Evolutionary conservation across 192 early-diverging fungal species (phyloP).

Genomic region (Dimargaris verticillata): DNA sequence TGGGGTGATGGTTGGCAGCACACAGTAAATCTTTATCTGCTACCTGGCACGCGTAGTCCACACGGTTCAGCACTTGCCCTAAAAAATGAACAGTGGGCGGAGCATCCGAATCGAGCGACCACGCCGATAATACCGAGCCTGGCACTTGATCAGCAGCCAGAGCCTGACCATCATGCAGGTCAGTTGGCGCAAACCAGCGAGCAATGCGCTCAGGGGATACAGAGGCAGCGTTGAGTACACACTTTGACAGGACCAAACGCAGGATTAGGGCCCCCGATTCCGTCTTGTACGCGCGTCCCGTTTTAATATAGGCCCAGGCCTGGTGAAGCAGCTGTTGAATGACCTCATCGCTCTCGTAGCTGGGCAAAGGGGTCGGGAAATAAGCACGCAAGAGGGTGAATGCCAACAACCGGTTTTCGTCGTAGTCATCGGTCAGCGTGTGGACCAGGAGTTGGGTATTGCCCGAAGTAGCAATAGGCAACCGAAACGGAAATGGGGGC

Average conservation of each 20-base stretch:
- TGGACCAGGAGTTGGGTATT: slow-evolving; percentile 39
- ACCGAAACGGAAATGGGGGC: slow-evolving; percentile 36
- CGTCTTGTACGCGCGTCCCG: slow-evolving; percentile 59
- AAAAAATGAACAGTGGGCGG: background rate
- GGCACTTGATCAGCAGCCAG: background rate
- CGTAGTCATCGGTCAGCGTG: slow-evolving; percentile 49
- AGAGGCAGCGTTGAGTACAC: slow-evolving; percentile 26
- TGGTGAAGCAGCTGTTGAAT: slow-evolving; percentile 38
- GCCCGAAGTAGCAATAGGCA: slow-evolving; percentile 26
- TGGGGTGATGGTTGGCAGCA: slow-evolving; percentile 28
- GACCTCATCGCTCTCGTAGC: slow-evolving; percentile 25
- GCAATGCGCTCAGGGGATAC: background rate
- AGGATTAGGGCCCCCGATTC: slow-evolving; percentile 69
- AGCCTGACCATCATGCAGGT: background rate
- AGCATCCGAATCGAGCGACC: background rate
- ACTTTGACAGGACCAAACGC: slow-evolving; percentile 61
- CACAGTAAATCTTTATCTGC: slow-evolving; percentile 30
- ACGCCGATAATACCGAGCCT: background rate
- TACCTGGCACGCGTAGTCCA: slow-evolving; percentile 14
- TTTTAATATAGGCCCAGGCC: slow-evolving; percentile 41
- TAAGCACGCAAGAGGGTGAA: slow-evolving; percentile 45
- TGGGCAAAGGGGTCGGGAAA: slow-evolving; percentile 49
- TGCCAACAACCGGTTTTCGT: slow-evolving; percentile 54
- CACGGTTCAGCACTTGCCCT: slow-evolving; percentile 14
- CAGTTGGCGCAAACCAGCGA: background rate